Conservation (phyloP, 1,284 basidiomycete species). For the Heterobasidion occidentale region DNA sequence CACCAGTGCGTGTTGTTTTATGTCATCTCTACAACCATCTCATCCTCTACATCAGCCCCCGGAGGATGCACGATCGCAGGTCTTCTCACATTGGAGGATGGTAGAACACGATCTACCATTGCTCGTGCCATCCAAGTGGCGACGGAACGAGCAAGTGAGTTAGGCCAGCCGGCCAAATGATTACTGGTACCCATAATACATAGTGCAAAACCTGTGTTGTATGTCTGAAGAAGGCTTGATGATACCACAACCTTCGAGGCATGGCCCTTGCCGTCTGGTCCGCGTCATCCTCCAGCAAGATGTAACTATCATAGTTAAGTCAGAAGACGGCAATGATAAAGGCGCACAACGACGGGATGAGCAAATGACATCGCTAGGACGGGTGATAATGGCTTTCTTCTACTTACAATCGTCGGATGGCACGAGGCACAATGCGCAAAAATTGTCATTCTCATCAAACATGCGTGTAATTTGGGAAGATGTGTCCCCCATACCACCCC, state of each 20-base stretch:
- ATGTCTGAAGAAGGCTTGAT: background rate
- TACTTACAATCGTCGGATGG: too few species aligned
- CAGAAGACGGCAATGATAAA: too few species aligned
- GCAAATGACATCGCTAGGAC: too few species aligned
- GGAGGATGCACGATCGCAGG: slow-evolving; percentile 99
- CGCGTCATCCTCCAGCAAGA: too few species aligned
- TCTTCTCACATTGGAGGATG: slow-evolving; percentile 91
- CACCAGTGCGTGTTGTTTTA: slow-evolving; percentile 62
- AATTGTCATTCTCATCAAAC: too few species aligned
- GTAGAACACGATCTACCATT: slow-evolving; percentile 88
- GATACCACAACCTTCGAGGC: background rate
- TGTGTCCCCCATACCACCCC: slow-evolving; percentile 11
- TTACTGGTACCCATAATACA: slow-evolving; percentile 3
- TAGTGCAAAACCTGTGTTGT: background rate
- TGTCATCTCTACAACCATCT: background rate
- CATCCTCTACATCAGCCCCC: slow-evolving; percentile 54
- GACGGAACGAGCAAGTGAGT: slow-evolving; percentile 77
- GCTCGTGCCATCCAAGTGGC: slow-evolving; percentile 94
- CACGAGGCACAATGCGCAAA: too few species aligned
- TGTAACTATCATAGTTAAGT: too few species aligned
- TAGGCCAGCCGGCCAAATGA: slow-evolving; percentile 40
- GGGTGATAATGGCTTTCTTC: too few species aligned
- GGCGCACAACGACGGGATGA: too few species aligned
- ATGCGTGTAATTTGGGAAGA: background rate
- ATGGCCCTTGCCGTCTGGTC: too few species aligned